These are phyloP conservation scores for Porphyrellus sp. DNA, from an alignment of 1,284 basidiomycete species.

Conservation along the genomic window DNA sequence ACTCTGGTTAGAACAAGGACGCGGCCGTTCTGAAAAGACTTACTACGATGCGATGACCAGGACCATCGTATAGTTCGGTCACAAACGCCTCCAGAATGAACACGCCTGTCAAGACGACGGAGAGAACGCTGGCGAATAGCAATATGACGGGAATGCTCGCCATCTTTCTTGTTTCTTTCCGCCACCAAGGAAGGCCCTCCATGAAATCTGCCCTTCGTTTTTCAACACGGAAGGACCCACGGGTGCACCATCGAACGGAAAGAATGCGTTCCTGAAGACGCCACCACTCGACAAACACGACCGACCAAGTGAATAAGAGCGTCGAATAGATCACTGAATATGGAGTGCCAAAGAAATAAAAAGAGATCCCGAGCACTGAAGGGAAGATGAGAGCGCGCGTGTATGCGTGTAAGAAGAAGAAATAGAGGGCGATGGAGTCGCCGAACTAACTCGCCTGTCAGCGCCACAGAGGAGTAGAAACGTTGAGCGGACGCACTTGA, in stretches of 20 bases:
- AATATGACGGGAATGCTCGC: conserved; percentile 78
- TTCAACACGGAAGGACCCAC: conserved; percentile 75
- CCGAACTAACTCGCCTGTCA: conserved; percentile 61
- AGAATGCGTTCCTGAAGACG: conserved; percentile 77
- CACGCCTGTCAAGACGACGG: conserved; percentile 69
- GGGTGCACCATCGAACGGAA: conserved; percentile 77
- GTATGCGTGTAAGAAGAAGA: conserved; percentile 84
- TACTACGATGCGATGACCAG: conserved; percentile 75
- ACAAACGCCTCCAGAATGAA: conserved; percentile 90
- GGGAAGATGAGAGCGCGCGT: conserved; percentile 74
- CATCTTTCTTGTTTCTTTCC: conserved; percentile 71
- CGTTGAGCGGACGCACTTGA: conserved; percentile 30
- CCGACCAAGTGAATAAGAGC: conserved; percentile 75
- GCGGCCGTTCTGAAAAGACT: conserved; percentile 31
- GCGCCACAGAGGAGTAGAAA: neutral
- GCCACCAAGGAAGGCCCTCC: conserved; percentile 66
- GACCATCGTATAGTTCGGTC: conserved; percentile 81
- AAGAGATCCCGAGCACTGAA: conserved; percentile 55
- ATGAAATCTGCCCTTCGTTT: conserved; percentile 68
- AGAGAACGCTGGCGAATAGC: conserved; percentile 71
- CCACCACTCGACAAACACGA: conserved; percentile 89
- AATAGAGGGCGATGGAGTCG: conserved; percentile 87
- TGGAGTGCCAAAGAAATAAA: conserved; percentile 62
- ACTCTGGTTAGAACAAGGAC: neutral
- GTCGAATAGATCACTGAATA: conserved; percentile 81